Evolutionary conservation across 1,284 basidiomycete species (phyloP), one percentile per base, ranked within the genome.

Genomic region (Wallemia hederae): DNA sequence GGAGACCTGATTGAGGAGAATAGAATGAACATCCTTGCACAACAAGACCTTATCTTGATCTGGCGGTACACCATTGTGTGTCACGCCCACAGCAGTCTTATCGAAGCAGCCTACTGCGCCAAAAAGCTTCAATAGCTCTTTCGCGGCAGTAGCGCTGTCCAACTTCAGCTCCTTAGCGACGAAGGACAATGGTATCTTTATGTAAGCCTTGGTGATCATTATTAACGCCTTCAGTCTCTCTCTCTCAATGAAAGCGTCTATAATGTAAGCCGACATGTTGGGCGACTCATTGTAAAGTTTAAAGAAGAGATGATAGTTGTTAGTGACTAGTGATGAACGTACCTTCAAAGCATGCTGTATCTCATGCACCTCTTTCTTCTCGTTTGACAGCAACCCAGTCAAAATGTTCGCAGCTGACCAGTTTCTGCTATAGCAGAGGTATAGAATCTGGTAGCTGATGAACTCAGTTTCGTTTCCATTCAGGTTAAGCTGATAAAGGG

Each of bases 181-280:
- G 39, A 49, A 49, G 14, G 39, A 49, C 22, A 49, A 22, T 49
- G 39, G 39, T 49, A 49, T 49, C 39, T 49, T 49, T 49, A 75
- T 89, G 68, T 66, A 92, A 90, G 85, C 83, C 77, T 85, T 91
- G 34, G 87, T 80, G 74, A 98, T 90, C 66, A 85, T 80, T 66
- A 88, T 78, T 62, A 99, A 72, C 0, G 90, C 90, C 63, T 81
- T 80, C 61, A 85, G 78, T 61, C 94, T 75, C 73, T 97, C 94
- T 65, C 94, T 79, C 68, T 84, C 81, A 65, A 96, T 83, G 70
- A 98, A 96, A 71, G 97, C 90, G 72, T 98, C 92, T 87, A 98
- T 94, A 68, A 99, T 89, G 71, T 97, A 97, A 61, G 81, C 90
- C 59, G 89, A 88, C 94, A 98, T 97, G 70, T 92, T 92, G 55